Base-by-base conservation (phyloP, 768 basidiomycete genomes). In the Russula olivacea region DNA sequence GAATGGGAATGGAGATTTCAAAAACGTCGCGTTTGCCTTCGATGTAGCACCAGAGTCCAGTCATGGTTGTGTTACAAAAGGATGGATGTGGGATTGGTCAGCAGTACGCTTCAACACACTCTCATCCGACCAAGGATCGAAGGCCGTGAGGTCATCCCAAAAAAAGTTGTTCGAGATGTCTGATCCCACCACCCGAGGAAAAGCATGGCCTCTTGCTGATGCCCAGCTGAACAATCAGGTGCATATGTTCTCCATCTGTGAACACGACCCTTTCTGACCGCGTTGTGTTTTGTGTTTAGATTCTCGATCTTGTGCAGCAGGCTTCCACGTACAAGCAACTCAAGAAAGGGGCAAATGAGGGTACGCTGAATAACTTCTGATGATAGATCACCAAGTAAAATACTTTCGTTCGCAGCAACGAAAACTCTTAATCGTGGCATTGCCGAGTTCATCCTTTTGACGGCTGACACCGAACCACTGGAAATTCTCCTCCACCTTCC, bases 331-430 rank as follows among this genome's bases (percentile, higher is more conserved):
- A 96, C 80, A 98, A 98, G 78, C 95, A 98, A 75, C 78, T 98
- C 53, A 98, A 98, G 79, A 98, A 98, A 79, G 96, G 97, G 65
- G 97, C 97, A 48, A 99, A 99, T 76, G 97, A 99, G 84, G 91
- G 92, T 91, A 54, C 40, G 80, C 71, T 17, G 19, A n/a, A 52
- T 36, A 55, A 30, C 28, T 14, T 28, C 17, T 15, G 12, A 30
- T 48, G 49, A 40, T 23, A n/a, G 34, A 38, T 50, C 52, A 25
- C 14, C 6, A 6, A 52, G 25, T 41, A 23, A 53, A 19, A 38
- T 19, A 14, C 32, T 43, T 47, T 56, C 11, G 45, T 47, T 51
- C 32, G 15, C 70, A 93, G 94, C 95, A 50, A 99, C 97, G 68
- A 99, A 99, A 80, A 97, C 94, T 21, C 83, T 98, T 66, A 98